Base-by-base conservation (phyloP, 2,329 filamentous ascomycete species). In the Aspergillus fumigatiaffinis region DNA sequence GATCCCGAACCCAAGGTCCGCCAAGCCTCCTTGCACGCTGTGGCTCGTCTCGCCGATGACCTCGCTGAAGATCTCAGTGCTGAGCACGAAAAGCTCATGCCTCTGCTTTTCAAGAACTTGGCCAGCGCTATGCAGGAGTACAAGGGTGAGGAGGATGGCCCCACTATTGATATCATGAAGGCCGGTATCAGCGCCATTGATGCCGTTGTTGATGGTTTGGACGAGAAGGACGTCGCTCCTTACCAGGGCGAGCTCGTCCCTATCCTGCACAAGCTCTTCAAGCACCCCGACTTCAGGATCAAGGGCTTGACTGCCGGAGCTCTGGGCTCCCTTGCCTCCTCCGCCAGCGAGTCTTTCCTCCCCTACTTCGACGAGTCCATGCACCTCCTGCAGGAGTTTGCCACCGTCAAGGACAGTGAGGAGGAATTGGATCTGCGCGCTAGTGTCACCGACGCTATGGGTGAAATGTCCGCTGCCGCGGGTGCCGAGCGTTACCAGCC, bases 331-430 rank as follows among this genome's bases (percentile, higher is more conserved):
- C 90, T 97, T 64, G 94, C 94, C 32, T 88, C 88, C 14, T 91
- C 92, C 53, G 87, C 94, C 56, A 90, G 91, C 69, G 84, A 87
- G 60, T 85, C 84, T 14, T 99, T 97, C 81, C 79, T 89, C 66
- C 91, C 92, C n/a, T 97, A 90, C 82, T 96, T 97, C 73, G 86
- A 91, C 67, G 83, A 89, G 62, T 92, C 91, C 28, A 97, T 99
- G 91, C 84, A 89, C 61, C 86, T 89, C n/a, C 85, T 97, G 56
- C 91, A 90, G 54, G 84, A 85, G 54, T 97, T 91, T 68, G 89
- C 94, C 63, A 83, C 84, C 54, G 87, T 95, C 75, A 96, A 96
- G 80, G 90, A 92, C 53, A 90, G 85, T 58, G 90, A 96, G 64
- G 92, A 96, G 52, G 91, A 96, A 71, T 85, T 97, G 54, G 88